Percentiles rank a stretch among this genome's conserved stretches.
phyloP scores from a whole-genome alignment of 2,329 filamentous ascomycete species.

The Aspergillus versicolor region DNA sequence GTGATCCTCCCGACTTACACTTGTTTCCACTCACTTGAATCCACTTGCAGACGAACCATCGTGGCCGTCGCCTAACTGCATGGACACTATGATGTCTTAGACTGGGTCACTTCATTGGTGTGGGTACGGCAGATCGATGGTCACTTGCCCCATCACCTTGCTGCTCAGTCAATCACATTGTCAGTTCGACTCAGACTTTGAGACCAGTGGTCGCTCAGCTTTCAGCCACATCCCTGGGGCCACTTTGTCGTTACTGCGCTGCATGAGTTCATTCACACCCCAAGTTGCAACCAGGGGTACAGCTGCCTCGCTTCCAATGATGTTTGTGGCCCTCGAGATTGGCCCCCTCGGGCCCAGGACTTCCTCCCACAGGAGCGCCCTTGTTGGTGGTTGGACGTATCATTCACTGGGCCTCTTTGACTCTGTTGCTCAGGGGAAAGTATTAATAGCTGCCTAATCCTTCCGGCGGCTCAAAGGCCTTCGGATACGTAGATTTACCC shows the following conservation, averaged over 20 bases:
- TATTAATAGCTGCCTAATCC: conserved; percentile 3
- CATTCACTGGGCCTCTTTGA: background rate
- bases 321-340: conserved; percentile 4
- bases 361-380: background rate
- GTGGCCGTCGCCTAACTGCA: background rate
- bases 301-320: conserved; percentile 14
- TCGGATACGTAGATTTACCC: background rate
- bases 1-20: conserved; percentile 12
- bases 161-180: conserved; percentile 22
- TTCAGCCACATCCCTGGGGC: conserved; percentile 8
- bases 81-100: conserved; percentile 8
- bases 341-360: background rate
- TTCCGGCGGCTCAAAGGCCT: conserved; percentile 1
- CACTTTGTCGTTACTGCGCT: background rate
- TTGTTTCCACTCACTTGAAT: conserved; percentile 11
- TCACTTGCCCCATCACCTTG: conserved; percentile 10
- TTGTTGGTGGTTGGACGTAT: background rate
- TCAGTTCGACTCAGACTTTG: conserved; percentile 15
- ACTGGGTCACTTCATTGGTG: conserved; percentile 14
- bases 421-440: conserved; percentile 1
- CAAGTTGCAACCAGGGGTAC: conserved; percentile 13
- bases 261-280: background rate
- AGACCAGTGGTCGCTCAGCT: conserved; percentile 3
- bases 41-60: conserved; percentile 9
- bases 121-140: conserved; percentile 13